Conservation (phyloP, 2,329 filamentous ascomycete species). For the Sarocladium brachiariae region DNA sequence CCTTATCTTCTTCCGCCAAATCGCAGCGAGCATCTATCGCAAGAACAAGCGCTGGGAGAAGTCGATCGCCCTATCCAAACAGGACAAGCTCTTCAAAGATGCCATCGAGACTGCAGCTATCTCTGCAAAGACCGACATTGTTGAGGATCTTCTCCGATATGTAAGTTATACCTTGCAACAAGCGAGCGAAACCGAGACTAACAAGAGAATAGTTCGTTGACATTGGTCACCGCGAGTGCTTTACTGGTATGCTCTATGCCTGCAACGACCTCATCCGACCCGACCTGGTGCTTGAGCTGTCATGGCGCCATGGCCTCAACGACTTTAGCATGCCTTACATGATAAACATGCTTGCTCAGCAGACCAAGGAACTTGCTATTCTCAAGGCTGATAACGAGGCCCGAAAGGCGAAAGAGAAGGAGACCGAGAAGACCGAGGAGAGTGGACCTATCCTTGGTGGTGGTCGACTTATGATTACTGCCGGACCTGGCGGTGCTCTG, state of each 20-base stretch:
- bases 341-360: slow-evolving; percentile 95
- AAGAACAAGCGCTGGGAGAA: slow-evolving; percentile 99
- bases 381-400: slow-evolving; percentile 96
- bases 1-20: slow-evolving; percentile 97
- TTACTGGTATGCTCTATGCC: slow-evolving; percentile 98
- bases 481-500: slow-evolving; percentile 58
- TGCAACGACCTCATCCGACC: slow-evolving; percentile 96
- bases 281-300: slow-evolving; percentile 89
- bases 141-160: slow-evolving; percentile 93
- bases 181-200: slow-evolving; percentile 20
- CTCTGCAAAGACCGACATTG: slow-evolving; percentile 82
- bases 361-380: slow-evolving; percentile 74
- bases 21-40: slow-evolving; percentile 95
- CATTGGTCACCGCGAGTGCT: slow-evolving; percentile 97
- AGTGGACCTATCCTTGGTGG: slow-evolving; percentile 88
- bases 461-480: slow-evolving; percentile 89
- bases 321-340: slow-evolving; percentile 99
- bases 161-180: slow-evolving; percentile 54
- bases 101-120: slow-evolving; percentile 96
- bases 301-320: slow-evolving; percentile 88
- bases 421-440: slow-evolving; percentile 78
- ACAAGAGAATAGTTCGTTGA: slow-evolving; percentile 76
- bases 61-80: slow-evolving; percentile 94
- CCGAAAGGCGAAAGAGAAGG: slow-evolving; percentile 69
- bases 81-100: slow-evolving; percentile 99